Conservation (phyloP, 2,329 filamentous ascomycete genomes). For the Beauveria asiatica region DNA sequence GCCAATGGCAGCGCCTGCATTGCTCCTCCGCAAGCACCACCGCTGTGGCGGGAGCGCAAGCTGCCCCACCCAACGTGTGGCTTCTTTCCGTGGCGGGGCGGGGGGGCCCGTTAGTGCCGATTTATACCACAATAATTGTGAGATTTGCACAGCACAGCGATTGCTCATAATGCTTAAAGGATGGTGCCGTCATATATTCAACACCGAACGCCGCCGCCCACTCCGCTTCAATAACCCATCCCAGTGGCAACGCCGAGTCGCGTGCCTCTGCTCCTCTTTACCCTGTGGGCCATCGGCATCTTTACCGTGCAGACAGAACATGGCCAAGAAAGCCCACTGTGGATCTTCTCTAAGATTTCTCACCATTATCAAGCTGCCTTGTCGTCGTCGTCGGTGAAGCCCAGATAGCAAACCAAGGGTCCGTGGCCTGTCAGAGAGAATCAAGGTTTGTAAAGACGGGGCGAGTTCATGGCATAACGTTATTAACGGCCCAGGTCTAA, state of each 20-base stretch:
- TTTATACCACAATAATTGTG: not conserved
- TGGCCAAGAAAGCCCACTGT: conserved; percentile 1
- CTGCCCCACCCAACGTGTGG: conserved; percentile 1
- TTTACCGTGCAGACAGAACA: not conserved
- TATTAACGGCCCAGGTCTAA: not conserved
- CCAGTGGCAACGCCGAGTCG: not conserved
- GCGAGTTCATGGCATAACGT: not conserved
- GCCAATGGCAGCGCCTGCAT: not conserved
- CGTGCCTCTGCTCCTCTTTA: conserved; percentile 1
- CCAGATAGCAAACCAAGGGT: not conserved
- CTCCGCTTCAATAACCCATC: not conserved
- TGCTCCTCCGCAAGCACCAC: conserved; percentile 4
- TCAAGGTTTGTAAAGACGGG: not conserved
- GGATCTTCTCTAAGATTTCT: not conserved
- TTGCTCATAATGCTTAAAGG: not conserved
- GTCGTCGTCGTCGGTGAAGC: conserved; percentile 4
- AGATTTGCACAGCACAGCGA: conserved; percentile 6
- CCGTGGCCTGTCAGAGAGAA: not conserved
- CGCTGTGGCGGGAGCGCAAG: conserved; percentile 1
- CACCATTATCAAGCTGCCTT: too few relatives aligned
- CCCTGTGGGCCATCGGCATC: not conserved
- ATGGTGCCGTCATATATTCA: not conserved
- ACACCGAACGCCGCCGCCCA: not conserved
- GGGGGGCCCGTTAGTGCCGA: conserved; percentile 5
- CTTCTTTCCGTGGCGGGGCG: not conserved